These are phyloP conservation scores for Calvatia gigantea DNA, from an alignment of 768 basidiomycete species.

Conservation along the genomic window DNA sequence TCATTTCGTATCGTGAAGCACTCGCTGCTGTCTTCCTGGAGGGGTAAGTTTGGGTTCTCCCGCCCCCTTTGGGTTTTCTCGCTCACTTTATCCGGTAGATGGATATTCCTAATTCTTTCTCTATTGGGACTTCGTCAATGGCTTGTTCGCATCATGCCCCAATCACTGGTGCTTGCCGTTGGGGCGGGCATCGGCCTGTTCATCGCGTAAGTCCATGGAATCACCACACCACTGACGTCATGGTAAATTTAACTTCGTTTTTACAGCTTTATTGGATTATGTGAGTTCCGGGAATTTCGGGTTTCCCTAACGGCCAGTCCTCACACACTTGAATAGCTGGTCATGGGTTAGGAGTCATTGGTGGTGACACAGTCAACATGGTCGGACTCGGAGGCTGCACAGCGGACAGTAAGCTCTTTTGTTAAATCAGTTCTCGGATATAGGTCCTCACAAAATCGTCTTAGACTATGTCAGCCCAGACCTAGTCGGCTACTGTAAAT, in stretches of 20 bases:
- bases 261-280: constrained; percentile 73
- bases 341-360: constrained; percentile 70
- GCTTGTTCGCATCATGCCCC: constrained; percentile 86
- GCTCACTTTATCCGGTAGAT: constrained; percentile 36
- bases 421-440: neutral
- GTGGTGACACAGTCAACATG: constrained; percentile 65
- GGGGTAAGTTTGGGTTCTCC: constrained; percentile 46
- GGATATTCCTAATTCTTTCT: constrained; percentile 80
- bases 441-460: neutral
- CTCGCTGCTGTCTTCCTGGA: constrained; percentile 85
- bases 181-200: constrained; percentile 87
- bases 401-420: constrained; percentile 39
- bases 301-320: neutral
- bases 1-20: constrained; percentile 75
- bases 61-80: neutral
- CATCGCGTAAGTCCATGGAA: constrained; percentile 58
- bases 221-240: neutral
- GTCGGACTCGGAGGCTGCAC: constrained; percentile 77
- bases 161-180: constrained; percentile 79
- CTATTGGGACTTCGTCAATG: constrained; percentile 85
- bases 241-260: constrained; percentile 11
- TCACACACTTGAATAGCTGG: constrained; percentile 37
- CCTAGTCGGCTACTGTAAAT: constrained; percentile 58
- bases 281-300: constrained; percentile 30
- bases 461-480: constrained; percentile 40